A percentile compares a stretch with the other conserved stretches of the same genome.
Evolutionary conservation across 2,329 filamentous ascomycete species (phyloP).

Genomic region (Beauveria bassiana): DNA sequence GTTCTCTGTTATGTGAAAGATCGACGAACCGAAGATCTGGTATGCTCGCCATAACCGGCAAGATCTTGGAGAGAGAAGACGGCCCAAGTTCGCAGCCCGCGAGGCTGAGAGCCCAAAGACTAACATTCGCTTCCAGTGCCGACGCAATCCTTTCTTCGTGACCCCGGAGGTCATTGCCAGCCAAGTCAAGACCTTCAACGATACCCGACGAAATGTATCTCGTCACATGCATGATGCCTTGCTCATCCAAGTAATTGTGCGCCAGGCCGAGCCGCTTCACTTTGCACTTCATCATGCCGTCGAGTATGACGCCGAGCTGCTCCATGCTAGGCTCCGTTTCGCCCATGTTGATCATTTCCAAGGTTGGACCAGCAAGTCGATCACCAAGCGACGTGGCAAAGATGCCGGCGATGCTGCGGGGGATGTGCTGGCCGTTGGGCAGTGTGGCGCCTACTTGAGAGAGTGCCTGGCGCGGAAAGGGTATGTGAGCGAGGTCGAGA

Average conservation of each 20-base stretch:
- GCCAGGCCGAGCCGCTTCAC: slow-evolving; percentile 75
- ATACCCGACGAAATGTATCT: slow-evolving; percentile 67
- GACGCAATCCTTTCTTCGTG: slow-evolving; percentile 46
- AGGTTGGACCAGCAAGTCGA: slow-evolving; percentile 63
- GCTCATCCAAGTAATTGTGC: slow-evolving; percentile 67
- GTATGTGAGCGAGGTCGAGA: slow-evolving; percentile 78
- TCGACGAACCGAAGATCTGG: slow-evolving; percentile 80
- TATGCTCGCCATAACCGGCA: slow-evolving; percentile 65
- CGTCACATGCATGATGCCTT: slow-evolving; percentile 67
- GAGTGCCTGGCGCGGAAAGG: slow-evolving; percentile 52
- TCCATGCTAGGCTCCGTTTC: slow-evolving; percentile 66
- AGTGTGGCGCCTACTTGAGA: slow-evolving; percentile 22
- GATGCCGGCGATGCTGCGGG: slow-evolving; percentile 43
- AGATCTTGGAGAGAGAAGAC: slow-evolving; percentile 61
- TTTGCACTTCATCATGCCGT: slow-evolving; percentile 71
- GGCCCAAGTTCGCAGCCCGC: slow-evolving; percentile 78
- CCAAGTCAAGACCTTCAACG: slow-evolving; percentile 83
- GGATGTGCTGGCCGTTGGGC: slow-evolving; percentile 27
- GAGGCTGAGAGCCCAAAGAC: slow-evolving; percentile 75
- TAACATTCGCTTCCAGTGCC: slow-evolving; percentile 43
- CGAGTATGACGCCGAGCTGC: slow-evolving; percentile 69
- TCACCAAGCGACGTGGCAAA: slow-evolving; percentile 70
- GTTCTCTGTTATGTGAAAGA: slow-evolving; percentile 76
- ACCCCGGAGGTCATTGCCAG: slow-evolving; percentile 66
- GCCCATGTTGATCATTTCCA: slow-evolving; percentile 78